A percentile compares a stretch with the other conserved stretches of the same genome.
Evolutionary conservation across 768 basidiomycete genomes (phyloP).

Genomic region (Serendipita sp.): DNA sequence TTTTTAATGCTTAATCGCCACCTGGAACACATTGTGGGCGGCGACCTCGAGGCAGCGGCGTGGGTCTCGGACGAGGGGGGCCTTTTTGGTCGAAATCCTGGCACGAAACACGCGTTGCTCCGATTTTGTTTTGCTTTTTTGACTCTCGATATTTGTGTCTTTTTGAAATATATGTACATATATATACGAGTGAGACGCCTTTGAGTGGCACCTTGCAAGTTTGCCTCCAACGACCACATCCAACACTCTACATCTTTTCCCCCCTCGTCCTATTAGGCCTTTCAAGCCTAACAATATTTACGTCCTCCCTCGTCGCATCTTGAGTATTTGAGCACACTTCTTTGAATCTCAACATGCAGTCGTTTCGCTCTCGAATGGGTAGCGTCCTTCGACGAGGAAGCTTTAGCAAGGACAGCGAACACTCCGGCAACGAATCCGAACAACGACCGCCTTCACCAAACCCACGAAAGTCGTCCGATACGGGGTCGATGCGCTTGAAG

Average conservation of each 20-base stretch:
- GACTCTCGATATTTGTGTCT: no score
- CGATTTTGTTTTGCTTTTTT: no score
- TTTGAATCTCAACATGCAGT: neutral
- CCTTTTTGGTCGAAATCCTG: neutral
- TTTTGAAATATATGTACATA: neutral
- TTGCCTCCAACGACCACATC: neutral
- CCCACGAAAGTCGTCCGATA: neutral
- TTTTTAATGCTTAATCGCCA: no score
- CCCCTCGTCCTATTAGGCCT: neutral
- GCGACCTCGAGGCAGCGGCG: neutral
- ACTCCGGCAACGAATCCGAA: neutral
- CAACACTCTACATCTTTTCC: neutral
- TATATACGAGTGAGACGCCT: neutral
- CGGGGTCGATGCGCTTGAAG: neutral
- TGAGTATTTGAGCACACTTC: neutral
- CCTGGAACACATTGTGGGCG: no score
- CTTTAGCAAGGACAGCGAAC: neutral
- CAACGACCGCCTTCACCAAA: neutral
- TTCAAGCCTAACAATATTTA: neutral
- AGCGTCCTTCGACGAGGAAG: neutral
- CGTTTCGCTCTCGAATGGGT: neutral
- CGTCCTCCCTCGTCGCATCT: neutral
- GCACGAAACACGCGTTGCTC: neutral
- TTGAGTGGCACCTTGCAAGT: neutral
- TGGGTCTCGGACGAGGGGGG: neutral